Conservation (phyloP, 2,329 filamentous ascomycete genomes). For the Samsoniella hepiali region DNA sequence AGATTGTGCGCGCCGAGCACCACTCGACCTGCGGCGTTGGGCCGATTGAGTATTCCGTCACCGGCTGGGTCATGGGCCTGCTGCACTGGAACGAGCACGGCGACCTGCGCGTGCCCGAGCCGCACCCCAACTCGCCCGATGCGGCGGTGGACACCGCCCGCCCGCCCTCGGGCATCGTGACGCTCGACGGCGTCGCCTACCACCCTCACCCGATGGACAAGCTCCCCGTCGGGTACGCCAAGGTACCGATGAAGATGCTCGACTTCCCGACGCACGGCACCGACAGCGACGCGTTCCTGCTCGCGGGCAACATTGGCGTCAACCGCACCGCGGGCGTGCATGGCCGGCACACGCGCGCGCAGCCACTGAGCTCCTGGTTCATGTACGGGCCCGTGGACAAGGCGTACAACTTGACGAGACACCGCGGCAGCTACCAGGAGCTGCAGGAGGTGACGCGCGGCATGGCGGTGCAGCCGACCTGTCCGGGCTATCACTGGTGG, state of each 20-base stretch:
- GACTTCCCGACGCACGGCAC: conserved; percentile 28
- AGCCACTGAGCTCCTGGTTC: conserved; percentile 40
- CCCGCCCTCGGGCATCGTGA: conserved; percentile 16
- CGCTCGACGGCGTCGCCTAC: conserved; percentile 32
- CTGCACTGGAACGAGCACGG: conserved; percentile 43
- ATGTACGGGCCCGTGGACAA: conserved; percentile 36
- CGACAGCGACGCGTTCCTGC: conserved; percentile 33
- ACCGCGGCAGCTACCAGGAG: conserved; percentile 26
- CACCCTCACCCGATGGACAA: conserved; percentile 26
- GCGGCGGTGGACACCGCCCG: too few relatives aligned
- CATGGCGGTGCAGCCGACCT: conserved; percentile 9
- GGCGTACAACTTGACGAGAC: conserved; percentile 22
- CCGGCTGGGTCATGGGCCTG: conserved; percentile 50
- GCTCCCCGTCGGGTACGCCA: conserved; percentile 39
- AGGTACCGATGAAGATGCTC: conserved; percentile 37
- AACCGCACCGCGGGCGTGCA: conserved; percentile 24
- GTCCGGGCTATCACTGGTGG: not conserved
- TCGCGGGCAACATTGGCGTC: conserved; percentile 39
- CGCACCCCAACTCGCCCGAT: not conserved
- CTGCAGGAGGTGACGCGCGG: conserved; percentile 13
- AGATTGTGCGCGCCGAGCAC: conserved; percentile 37
- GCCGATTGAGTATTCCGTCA: conserved; percentile 35
- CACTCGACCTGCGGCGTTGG: conserved; percentile 30
- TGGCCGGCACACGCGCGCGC: conserved; percentile 27
- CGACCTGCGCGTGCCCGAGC: conserved; percentile 19